phyloP scores from a whole-genome alignment of 208 protist species.

The Trypanosoma mega region DNA sequence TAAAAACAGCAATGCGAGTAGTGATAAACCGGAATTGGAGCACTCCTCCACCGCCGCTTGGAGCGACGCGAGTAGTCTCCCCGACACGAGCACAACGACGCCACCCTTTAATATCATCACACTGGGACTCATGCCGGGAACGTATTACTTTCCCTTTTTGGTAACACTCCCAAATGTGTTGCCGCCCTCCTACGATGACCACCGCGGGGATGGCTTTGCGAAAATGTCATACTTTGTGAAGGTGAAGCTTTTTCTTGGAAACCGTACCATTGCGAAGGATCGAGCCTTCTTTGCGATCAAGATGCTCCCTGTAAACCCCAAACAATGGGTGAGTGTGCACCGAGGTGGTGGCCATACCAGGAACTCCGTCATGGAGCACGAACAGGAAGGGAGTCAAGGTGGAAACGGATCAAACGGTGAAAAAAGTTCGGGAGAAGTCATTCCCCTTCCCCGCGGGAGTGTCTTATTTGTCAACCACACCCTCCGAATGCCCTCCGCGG shows the following conservation, averaged over 20 bases:
- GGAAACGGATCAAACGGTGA: too few species aligned
- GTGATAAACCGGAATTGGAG: not conserved
- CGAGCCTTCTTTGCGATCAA: slow-evolving; percentile 27
- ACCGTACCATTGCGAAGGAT: slow-evolving; percentile 27
- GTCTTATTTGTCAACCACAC: too few species aligned
- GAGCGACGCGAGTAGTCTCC: not conserved
- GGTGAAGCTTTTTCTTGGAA: slow-evolving; percentile 33
- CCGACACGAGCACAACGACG: not conserved
- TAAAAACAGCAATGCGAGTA: slow-evolving; percentile 3
- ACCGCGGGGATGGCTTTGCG: slow-evolving; percentile 25
- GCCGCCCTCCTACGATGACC: slow-evolving; percentile 39
- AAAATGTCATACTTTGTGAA: slow-evolving; percentile 42
- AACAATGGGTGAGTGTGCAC: slow-evolving; percentile 54
- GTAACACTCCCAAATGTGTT: slow-evolving; percentile 47
- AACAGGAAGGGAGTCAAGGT: not conserved
- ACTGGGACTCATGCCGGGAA: slow-evolving; percentile 41
- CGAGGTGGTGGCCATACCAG: not conserved
- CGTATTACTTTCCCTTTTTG: slow-evolving; percentile 66
- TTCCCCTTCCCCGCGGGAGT: too few species aligned
- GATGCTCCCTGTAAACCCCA: slow-evolving; percentile 56
- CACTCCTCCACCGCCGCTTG: not conserved
- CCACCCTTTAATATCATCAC: not conserved
- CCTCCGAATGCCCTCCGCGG: too few species aligned
- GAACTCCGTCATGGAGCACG: not conserved
- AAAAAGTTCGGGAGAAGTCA: too few species aligned